Base-by-base conservation (phyloP, 768 basidiomycete genomes). In the Cystobasidiopsis lactophilus region DNA sequence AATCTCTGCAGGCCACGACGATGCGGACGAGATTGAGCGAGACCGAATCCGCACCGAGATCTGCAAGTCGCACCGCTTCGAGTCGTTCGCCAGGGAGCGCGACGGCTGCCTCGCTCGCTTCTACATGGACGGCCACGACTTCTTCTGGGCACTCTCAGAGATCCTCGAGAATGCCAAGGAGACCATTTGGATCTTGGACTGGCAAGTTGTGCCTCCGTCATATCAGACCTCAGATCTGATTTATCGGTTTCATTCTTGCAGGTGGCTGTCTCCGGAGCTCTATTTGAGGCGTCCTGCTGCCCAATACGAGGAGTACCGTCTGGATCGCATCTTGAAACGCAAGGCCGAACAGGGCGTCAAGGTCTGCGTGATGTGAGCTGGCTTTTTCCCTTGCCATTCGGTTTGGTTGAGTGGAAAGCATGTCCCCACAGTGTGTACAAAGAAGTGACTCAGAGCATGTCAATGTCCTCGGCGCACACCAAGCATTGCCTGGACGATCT, bases 201-300 rank as follows among this genome's bases (percentile, higher is more conserved):
- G 70, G n/a, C n/a, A n/a, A n/a, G n/a, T n/a, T n/a, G n/a, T n/a
- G n/a, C n/a, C n/a, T n/a, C n/a, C n/a, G n/a, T n/a, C n/a, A n/a
- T 35, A 16, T 35, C 9, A 35, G 33, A 35, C 16, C 9, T 35
- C 33, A 35, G 33, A 7, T 7, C 33, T 35, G 7, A 68, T 67
- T 16, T 35, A 19, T 3, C n/a, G 19, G 33, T 21, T 29, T 18
- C 21, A 10, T 3, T n/a, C 23, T 14, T 35, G 14, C 33, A 59
- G 83, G 85, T 89, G 88, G 88, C 74, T 96, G 56, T 82, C 83
- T 0, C 91, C 91, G 1, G 91, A 96, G 64, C 69, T 96, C 2
- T 93, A 85, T 68, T 78, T 96, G 4, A 29, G 14, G 30, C 82
- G 93, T 11, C 93, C 91, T 1, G 79, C 89, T 5, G 82, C 84